A percentile compares a stretch with the other conserved stretches of the same genome.
Evolutionary conservation across 306 rosid genomes (phyloP).

Genomic region (Glycine soja): DNA sequence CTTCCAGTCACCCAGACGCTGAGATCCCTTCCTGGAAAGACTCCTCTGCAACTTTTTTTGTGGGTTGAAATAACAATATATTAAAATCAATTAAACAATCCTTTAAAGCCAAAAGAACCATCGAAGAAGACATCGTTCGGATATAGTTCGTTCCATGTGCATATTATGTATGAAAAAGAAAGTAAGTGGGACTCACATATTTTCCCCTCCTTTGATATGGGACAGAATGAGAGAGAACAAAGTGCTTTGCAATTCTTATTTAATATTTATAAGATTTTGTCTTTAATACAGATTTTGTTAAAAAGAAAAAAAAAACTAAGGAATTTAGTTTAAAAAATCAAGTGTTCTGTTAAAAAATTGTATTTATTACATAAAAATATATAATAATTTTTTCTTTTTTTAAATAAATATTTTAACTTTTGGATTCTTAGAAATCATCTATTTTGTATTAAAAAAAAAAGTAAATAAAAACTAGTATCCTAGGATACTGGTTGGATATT

Average conservation of each 20-base stretch:
- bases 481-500: background rate
- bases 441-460: background rate
- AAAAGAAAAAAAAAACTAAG: background rate
- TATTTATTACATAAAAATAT: background rate
- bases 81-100: background rate
- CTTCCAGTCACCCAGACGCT: conserved; percentile 75
- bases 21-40: conserved; percentile 74
- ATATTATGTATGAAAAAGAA: conserved; percentile 3
- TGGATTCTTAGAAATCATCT: background rate
- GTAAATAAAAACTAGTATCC: background rate
- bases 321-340: background rate
- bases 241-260: background rate
- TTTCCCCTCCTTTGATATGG: background rate
- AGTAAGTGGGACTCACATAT: background rate
- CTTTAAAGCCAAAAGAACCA: background rate
- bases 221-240: background rate
- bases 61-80: conserved; percentile 6
- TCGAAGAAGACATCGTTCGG: background rate
- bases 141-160: background rate
- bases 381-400: background rate
- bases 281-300: background rate
- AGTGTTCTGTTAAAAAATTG: background rate
- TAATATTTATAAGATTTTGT: background rate
- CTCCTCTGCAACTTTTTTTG: conserved; percentile 75
- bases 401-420: background rate